Conservation (phyloP, 345 rosid genomes). For the Eucalyptus erythrocorys region DNA sequence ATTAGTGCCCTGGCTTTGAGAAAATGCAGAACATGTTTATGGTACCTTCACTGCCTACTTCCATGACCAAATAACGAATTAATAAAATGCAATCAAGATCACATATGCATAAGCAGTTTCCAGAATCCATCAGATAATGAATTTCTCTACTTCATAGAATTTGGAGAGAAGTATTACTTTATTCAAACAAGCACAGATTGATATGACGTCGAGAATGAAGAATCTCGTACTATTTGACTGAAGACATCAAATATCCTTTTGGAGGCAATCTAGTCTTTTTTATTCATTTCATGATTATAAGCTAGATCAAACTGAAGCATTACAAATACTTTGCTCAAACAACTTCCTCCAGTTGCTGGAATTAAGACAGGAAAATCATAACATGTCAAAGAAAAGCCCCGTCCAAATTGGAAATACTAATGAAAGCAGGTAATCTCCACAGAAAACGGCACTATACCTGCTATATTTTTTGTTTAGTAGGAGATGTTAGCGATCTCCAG, state of each 20-base stretch:
- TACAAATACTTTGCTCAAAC: background rate
- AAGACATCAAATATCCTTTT: background rate
- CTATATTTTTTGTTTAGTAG: background rate
- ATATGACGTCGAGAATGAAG: background rate
- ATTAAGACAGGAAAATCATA: no score
- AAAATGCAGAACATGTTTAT: no score
- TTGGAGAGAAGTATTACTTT: background rate
- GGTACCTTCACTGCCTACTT: no score
- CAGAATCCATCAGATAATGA: no score
- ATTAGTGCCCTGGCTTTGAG: no score
- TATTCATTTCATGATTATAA: background rate
- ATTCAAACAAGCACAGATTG: background rate
- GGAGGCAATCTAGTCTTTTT: background rate
- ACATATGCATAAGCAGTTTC: no score
- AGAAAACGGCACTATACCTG: no score
- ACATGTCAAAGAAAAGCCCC: background rate
- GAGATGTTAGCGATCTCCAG: fast-evolving
- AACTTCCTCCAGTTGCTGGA: background rate
- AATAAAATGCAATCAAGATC: no score
- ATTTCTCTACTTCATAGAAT: no score
- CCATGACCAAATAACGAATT: no score
- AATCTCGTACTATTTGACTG: background rate
- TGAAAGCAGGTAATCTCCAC: background rate
- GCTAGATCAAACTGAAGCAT: background rate
- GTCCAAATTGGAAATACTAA: background rate